These are phyloP conservation scores for Curvularia eragrostidis DNA, from an alignment of 2,329 filamentous ascomycete genomes.

Conservation along the genomic window DNA sequence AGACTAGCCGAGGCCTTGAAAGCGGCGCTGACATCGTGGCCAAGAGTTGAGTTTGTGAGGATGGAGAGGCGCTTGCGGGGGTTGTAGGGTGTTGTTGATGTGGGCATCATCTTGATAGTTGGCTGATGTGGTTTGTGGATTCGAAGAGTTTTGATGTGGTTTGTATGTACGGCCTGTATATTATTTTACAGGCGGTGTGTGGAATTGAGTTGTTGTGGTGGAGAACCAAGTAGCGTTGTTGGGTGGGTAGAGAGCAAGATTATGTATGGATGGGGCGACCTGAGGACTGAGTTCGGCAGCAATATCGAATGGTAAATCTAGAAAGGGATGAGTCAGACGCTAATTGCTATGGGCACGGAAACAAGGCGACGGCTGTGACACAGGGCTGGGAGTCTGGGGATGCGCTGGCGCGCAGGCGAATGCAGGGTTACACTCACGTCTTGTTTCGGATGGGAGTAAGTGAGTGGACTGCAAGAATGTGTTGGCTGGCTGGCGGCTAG, in stretches of 20 bases:
- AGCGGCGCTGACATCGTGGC: conserved; percentile 51
- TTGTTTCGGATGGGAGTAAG: conserved; percentile 23
- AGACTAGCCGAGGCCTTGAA: conserved; percentile 46
- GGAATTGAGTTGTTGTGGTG: conserved; percentile 27
- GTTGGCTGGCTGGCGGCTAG: not conserved
- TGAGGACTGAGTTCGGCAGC: conserved; percentile 13
- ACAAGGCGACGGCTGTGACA: conserved; percentile 9
- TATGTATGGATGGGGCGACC: conserved; percentile 25
- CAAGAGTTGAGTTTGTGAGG: conserved; percentile 50
- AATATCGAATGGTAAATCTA: conserved; percentile 26
- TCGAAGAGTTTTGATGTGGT: not conserved
- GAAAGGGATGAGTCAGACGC: conserved; percentile 46
- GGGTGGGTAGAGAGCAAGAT: conserved; percentile 26
- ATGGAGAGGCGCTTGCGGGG: conserved; percentile 53
- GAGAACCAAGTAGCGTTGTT: conserved; percentile 9
- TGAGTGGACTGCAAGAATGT: conserved; percentile 7
- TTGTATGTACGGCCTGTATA: not conserved
- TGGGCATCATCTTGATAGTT: conserved; percentile 37
- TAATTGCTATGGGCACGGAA: conserved; percentile 33
- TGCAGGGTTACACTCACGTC: conserved; percentile 41
- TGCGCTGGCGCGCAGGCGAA: conserved; percentile 39
- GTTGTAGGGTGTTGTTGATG: conserved; percentile 33
- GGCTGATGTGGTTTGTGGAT: conserved; percentile 4
- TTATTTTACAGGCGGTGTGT: conserved; percentile 4
- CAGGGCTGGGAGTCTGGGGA: conserved; percentile 35